These are phyloP conservation scores for Chaetomiaceae sp. DNA, from an alignment of 2,329 filamentous ascomycete genomes.

Conservation along the genomic window DNA sequence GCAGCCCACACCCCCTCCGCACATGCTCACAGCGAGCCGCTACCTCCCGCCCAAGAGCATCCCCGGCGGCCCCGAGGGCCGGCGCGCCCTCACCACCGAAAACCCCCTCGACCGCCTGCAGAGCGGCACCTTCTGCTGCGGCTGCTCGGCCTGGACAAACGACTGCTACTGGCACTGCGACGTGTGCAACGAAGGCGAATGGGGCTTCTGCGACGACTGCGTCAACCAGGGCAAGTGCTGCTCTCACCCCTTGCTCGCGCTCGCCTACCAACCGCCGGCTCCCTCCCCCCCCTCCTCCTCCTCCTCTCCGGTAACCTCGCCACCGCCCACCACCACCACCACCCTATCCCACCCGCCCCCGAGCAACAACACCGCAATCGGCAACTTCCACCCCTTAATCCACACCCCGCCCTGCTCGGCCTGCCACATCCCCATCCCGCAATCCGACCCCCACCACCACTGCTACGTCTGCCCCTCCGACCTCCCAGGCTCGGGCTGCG, in stretches of 20 bases:
- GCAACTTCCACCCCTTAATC: conserved; percentile 60
- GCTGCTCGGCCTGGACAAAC: conserved; percentile 69
- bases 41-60: conserved; percentile 48
- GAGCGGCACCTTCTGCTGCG: conserved; percentile 78
- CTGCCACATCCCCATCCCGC: conserved; percentile 62
- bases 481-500: too few relatives aligned
- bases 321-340: background rate
- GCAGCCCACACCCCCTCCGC: conserved; percentile 44
- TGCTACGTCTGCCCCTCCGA: conserved; percentile 62
- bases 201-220: conserved; percentile 88
- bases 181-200: conserved; percentile 84
- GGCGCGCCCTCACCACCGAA: conserved; percentile 58
- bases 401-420: conserved; percentile 75
- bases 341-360: background rate
- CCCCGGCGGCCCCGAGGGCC: conserved; percentile 51
- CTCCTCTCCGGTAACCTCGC: background rate
- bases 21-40: conserved; percentile 55
- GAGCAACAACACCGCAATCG: conserved; percentile 31
- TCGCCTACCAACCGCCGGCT: conserved; percentile 54
- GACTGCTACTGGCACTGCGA: conserved; percentile 88
- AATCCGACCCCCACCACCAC: conserved; percentile 68
- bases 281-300: background rate
- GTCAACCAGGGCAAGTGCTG: conserved; percentile 80
- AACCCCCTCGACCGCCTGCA: conserved; percentile 66
- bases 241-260: conserved; percentile 73